These are phyloP conservation scores for Paecilomyces niveus DNA, from an alignment of 2,329 filamentous ascomycete genomes.

Conservation along the genomic window DNA sequence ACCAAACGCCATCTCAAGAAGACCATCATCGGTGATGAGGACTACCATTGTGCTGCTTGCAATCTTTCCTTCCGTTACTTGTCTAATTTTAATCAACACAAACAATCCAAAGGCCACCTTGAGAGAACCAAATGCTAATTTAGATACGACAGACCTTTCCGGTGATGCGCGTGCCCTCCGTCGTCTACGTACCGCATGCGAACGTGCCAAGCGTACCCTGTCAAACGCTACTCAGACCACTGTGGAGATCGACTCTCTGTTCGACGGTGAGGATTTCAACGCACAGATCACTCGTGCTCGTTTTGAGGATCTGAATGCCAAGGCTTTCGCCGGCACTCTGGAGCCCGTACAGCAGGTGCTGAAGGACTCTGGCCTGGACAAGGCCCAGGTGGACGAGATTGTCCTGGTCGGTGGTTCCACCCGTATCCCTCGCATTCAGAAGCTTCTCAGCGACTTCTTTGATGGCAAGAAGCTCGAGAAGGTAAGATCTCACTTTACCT, in stretches of 20 bases:
- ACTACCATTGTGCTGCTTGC: too few species aligned
- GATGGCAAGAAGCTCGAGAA: slow-evolving; percentile 99
- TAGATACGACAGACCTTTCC: slow-evolving; percentile 48
- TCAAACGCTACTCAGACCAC: slow-evolving; percentile 97
- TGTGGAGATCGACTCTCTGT: slow-evolving; percentile 97
- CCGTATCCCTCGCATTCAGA: slow-evolving; percentile 98
- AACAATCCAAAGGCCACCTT: not conserved
- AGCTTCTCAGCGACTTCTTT: slow-evolving; percentile 98
- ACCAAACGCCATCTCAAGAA: too few species aligned
- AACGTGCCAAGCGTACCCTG: slow-evolving; percentile 98
- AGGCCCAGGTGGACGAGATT: slow-evolving; percentile 93
- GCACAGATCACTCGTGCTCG: slow-evolving; percentile 95
- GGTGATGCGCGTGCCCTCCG: slow-evolving; percentile 86
- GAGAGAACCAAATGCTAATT: not conserved
- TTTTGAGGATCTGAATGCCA: slow-evolving; percentile 97
- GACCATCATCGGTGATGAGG: too few species aligned
- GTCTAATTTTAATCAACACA: not conserved
- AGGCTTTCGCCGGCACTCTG: slow-evolving; percentile 87
- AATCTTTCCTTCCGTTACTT: slow-evolving; percentile 5
- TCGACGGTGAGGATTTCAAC: slow-evolving; percentile 96
- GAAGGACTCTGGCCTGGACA: slow-evolving; percentile 82
- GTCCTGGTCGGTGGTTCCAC: slow-evolving; percentile 98
- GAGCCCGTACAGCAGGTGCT: slow-evolving; percentile 95
- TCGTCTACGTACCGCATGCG: slow-evolving; percentile 93
- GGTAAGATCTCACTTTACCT: slow-evolving; percentile 24